Conservation (phyloP, 2,329 filamentous ascomycete species). For the Thielaviopsis populi region DNA sequence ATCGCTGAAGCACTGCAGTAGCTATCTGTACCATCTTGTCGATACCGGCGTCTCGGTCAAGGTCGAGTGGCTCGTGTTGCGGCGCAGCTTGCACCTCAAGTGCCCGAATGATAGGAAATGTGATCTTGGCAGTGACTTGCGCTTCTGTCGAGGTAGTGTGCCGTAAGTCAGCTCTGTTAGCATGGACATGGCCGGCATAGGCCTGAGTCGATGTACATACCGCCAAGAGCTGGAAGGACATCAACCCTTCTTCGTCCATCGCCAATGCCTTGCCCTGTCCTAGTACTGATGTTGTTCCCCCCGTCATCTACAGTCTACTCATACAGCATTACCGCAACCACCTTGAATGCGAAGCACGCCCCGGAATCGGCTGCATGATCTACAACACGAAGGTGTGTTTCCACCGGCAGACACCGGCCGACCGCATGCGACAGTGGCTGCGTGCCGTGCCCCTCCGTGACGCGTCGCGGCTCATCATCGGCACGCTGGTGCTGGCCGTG, state of each 20-base stretch:
- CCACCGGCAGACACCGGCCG: conserved; percentile 24
- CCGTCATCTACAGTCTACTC: conserved; percentile 29
- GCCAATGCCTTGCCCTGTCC: neutral
- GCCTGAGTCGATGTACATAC: neutral
- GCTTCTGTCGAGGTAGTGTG: conserved; percentile 46
- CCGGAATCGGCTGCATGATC: conserved; percentile 41
- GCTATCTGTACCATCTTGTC: conserved; percentile 48
- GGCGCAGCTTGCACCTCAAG: conserved; percentile 46
- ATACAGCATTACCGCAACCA: conserved; percentile 46
- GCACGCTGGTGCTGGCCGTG: neutral
- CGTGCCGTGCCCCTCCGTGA: neutral
- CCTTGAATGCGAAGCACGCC: conserved; percentile 43
- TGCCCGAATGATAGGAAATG: conserved; percentile 45
- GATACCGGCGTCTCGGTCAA: conserved; percentile 51
- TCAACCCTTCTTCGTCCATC: too few species aligned
- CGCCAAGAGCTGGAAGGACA: too few species aligned
- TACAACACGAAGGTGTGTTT: conserved; percentile 35
- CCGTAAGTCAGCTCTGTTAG: conserved; percentile 28
- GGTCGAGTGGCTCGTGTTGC: conserved; percentile 53
- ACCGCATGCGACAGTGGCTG: neutral
- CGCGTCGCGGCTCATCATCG: neutral
- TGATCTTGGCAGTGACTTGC: conserved; percentile 42
- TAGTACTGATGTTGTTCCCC: neutral
- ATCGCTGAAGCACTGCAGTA: conserved; percentile 51
- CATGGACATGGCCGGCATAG: neutral